A percentile compares a stretch with the other conserved stretches of the same genome.
These are phyloP conservation scores for Leccinum boreale DNA, from an alignment of 768 basidiomycete species.

Conservation along the genomic window DNA sequence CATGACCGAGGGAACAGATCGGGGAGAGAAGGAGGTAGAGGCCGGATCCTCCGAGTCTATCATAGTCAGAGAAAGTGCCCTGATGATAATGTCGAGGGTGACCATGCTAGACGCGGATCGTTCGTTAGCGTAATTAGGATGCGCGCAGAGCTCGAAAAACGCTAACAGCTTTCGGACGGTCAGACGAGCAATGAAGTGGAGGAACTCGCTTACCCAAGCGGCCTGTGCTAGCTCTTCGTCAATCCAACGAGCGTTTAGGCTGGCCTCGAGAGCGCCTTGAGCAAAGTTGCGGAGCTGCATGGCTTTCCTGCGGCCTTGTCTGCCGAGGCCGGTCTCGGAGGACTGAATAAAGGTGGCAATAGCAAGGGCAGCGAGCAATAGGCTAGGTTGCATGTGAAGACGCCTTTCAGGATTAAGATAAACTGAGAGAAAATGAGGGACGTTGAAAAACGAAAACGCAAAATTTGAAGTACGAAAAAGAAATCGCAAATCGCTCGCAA, in stretches of 20 bases:
- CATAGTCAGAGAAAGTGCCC: constrained; percentile 52
- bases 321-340: constrained; percentile 54
- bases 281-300: constrained; percentile 63
- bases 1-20: constrained; percentile 46
- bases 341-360: constrained; percentile 70
- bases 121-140: constrained; percentile 54
- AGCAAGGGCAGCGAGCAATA: constrained; percentile 60
- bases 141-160: constrained; percentile 68
- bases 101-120: constrained; percentile 56
- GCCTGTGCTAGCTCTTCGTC: constrained; percentile 74
- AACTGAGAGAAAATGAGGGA: constrained; percentile 62
- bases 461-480: constrained; percentile 63
- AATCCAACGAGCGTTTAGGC: constrained; percentile 66
- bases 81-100: constrained; percentile 67
- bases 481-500: constrained; percentile 58
- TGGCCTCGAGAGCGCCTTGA: constrained; percentile 67
- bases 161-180: constrained; percentile 51
- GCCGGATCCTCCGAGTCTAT: constrained; percentile 58
- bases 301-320: constrained; percentile 51
- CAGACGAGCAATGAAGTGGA: constrained; percentile 6
- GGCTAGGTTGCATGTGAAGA: constrained; percentile 61
- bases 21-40: constrained; percentile 46
- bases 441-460: constrained; percentile 73
- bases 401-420: constrained; percentile 55
- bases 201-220: constrained; percentile 56